Percentiles rank a stretch among this genome's conserved stretches.
These are phyloP conservation scores for Chrysoporthe cubensis DNA, from an alignment of 2,329 filamentous ascomycete species.

Conservation along the genomic window DNA sequence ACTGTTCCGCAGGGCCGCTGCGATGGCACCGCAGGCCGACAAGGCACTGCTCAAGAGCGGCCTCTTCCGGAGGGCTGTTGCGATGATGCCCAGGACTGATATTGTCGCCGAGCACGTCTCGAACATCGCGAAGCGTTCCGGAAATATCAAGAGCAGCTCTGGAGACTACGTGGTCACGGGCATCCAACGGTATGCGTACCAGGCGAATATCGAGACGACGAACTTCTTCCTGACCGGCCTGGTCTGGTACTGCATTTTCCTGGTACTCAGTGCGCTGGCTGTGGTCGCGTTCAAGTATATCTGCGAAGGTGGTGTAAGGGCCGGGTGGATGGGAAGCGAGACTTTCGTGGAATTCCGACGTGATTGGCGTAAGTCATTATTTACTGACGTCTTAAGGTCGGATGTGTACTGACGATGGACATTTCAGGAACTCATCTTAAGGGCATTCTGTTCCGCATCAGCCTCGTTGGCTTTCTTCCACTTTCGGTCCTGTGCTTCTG, in stretches of 20 bases:
- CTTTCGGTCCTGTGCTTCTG: constrained; percentile 84
- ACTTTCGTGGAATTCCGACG: constrained; percentile 87
- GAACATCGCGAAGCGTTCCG: constrained; percentile 29
- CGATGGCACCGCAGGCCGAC: constrained; percentile 9
- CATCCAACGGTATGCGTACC: constrained; percentile 83
- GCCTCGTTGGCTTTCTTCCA: constrained; percentile 83
- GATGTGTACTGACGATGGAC: neutral
- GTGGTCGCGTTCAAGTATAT: constrained; percentile 76
- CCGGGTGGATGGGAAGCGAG: constrained; percentile 75
- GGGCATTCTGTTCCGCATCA: constrained; percentile 82
- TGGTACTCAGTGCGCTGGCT: constrained; percentile 69
- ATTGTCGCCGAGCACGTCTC: constrained; percentile 16
- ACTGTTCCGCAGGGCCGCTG: constrained; percentile 6
- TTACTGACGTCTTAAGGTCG: neutral
- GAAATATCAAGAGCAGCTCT: constrained; percentile 45
- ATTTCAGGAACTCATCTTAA: constrained; percentile 54
- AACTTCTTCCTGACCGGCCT: constrained; percentile 87
- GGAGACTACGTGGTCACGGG: constrained; percentile 66
- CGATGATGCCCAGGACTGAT: constrained; percentile 37
- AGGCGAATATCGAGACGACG: constrained; percentile 74
- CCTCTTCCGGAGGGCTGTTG: constrained; percentile 37
- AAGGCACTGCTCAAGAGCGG: constrained; percentile 48
- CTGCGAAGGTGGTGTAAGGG: constrained; percentile 72
- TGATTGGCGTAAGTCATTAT: constrained; percentile 66
- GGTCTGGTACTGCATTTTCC: constrained; percentile 79